Evolutionary conservation across 345 rosid species (phyloP).

Genomic region (Mangifera indica): DNA sequence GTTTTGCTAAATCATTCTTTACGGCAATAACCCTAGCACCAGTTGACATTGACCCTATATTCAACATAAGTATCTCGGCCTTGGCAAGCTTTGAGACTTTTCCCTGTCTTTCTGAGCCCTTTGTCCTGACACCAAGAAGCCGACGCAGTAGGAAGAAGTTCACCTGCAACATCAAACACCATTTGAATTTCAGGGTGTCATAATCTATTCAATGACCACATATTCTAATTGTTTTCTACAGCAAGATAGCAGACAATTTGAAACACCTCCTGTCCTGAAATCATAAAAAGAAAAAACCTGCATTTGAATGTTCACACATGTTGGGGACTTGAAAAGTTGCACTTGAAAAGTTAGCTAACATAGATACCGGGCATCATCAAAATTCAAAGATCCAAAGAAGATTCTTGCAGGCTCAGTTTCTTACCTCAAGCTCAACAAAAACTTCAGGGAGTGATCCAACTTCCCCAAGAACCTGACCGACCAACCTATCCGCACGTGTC

Average conservation of each 20-base stretch:
- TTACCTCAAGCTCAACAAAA: constrained; percentile 89
- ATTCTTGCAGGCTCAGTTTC: neutral
- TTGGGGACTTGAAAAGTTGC: neutral
- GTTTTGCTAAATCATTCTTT: constrained; percentile 82
- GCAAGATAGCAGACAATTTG: neutral
- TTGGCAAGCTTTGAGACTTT: constrained; percentile 87
- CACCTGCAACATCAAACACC: constrained; percentile 43
- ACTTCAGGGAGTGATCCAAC: constrained; percentile 93
- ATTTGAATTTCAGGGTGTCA: neutral
- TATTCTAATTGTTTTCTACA: neutral
- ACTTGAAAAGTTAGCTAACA: neutral
- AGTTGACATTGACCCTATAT: constrained; percentile 91
- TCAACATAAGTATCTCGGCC: constrained; percentile 91
- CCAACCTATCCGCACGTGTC: constrained; percentile 92
- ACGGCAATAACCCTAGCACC: constrained; percentile 91
- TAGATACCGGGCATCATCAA: neutral
- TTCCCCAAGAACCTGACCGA: constrained; percentile 98
- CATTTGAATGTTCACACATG: neutral
- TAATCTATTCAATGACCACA: neutral
- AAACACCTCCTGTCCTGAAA: neutral
- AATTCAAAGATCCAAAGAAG: neutral
- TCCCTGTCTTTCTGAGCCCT: constrained; percentile 90
- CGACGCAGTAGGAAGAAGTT: constrained; percentile 85
- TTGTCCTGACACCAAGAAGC: constrained; percentile 91
- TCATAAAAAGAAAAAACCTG: too few relatives aligned